Base-by-base conservation (phyloP, 2,329 filamentous ascomycete genomes). In the Diaporthe batatas region DNA sequence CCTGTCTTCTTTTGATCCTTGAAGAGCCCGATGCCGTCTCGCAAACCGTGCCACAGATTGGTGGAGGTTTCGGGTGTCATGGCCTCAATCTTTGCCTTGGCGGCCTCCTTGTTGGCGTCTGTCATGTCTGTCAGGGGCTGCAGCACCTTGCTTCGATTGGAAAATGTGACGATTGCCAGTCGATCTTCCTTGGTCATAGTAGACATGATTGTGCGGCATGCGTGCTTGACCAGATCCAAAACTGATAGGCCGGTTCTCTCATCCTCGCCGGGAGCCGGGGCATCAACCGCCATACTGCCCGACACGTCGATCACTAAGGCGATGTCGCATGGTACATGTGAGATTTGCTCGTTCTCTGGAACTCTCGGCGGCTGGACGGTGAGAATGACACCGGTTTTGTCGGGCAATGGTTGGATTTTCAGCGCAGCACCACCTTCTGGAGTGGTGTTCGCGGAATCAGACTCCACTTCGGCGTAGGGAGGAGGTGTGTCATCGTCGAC, bases 221-320 rank as follows among this genome's bases (percentile, higher is more conserved):
- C 88, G 76, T 91, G 89, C 76, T 91, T 91, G 54, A 86, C 86
- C 29, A 91, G 83, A 75, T 91, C 90, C 29, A 92, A 78, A 1
- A 91, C 83, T 0, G 85, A 87, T 0, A 91, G 80, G 0, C 89
- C 89, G 1, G 84, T 84, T 25, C 83, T 77, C 74, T 90, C 87
- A 2, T 78, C 74, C 21, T 79, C 71, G 18, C 83, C 84, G 1
- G 78, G 86, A 0, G 87, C 82, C 0, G 86, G 86, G 0, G 89
- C 89, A 1, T 79, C 76, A 0, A 73, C 68, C 0, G 73, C 67
- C 90, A 91, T 92, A 79, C 88, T 91, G 0, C 82, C 84, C 0
- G 90, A 91, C 18, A 91, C 83, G 77, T 91, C 90, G 70, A 91
- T 90, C 21, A 89, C 89, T 3, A 91, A 83, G 2, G 91, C 89